These are phyloP conservation scores for Capronia americana DNA, from an alignment of 2,329 filamentous ascomycete genomes.

Conservation along the genomic window DNA sequence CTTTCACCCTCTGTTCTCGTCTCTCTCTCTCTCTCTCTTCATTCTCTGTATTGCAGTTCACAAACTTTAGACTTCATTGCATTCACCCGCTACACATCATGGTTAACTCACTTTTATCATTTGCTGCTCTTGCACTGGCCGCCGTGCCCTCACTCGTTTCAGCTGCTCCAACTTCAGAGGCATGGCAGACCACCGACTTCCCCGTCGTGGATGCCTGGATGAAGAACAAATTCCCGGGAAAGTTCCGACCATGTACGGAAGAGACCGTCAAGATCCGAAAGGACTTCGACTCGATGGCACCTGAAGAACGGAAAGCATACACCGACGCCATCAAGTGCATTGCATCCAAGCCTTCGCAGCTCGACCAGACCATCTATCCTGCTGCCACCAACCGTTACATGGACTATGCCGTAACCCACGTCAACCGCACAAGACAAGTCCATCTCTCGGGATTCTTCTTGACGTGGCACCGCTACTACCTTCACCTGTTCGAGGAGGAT, in stretches of 20 bases:
- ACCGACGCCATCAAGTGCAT: slow-evolving; percentile 51
- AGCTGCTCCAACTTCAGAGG: slow-evolving; percentile 23
- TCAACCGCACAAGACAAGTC: slow-evolving; percentile 46
- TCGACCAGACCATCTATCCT: slow-evolving; percentile 43
- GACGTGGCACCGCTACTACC: slow-evolving; percentile 55
- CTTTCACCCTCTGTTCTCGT: not conserved
- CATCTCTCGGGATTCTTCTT: slow-evolving; percentile 50
- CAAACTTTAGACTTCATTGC: slow-evolving; percentile 1
- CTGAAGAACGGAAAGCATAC: slow-evolving; percentile 43
- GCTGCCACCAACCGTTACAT: slow-evolving; percentile 48
- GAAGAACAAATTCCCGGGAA: slow-evolving; percentile 25
- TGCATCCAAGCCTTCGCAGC: slow-evolving; percentile 43
- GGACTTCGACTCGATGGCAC: slow-evolving; percentile 38
- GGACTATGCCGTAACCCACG: slow-evolving; percentile 51
- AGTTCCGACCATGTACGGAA: slow-evolving; percentile 33
- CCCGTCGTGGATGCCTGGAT: slow-evolving; percentile 32
- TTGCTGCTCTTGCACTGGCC: slow-evolving; percentile 29
- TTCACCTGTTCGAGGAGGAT: slow-evolving; percentile 52
- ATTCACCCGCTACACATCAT: slow-evolving; percentile 23
- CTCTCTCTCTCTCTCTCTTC: not conserved
- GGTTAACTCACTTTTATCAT: slow-evolving; percentile 31
- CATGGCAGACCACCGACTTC: slow-evolving; percentile 25
- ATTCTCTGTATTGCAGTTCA: not conserved
- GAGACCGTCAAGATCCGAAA: slow-evolving; percentile 37
- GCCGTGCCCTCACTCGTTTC: slow-evolving; percentile 22